Percentiles rank a stretch among this genome's conserved stretches.
Conservation (phyloP, 116 monocot species). For the Phalaenopsis hybrid region DNA sequence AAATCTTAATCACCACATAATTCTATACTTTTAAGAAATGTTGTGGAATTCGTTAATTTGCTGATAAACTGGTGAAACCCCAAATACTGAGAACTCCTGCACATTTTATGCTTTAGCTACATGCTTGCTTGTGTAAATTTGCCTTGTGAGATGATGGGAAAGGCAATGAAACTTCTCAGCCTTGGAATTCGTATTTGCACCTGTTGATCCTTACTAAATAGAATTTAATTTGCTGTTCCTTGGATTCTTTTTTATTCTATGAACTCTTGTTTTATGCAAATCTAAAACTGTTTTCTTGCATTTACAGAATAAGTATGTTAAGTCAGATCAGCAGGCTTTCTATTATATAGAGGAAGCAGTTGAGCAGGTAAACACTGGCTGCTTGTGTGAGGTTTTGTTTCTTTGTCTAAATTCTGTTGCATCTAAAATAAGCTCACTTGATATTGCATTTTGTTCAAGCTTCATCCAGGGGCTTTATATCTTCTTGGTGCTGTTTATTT, state of each 20-base stretch:
- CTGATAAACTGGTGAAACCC: too few relatives aligned
- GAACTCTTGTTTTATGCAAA: not conserved
- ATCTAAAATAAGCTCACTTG: not conserved
- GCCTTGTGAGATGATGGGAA: not conserved
- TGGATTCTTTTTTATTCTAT: not conserved
- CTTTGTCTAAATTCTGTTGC: not conserved
- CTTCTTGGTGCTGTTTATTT: constrained; percentile 90
- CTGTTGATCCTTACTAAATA: not conserved
- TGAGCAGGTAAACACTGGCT: constrained; percentile 57
- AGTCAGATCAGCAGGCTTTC: constrained; percentile 87
- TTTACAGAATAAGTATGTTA: constrained; percentile 70
- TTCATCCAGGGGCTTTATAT: constrained; percentile 95
- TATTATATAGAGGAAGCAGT: constrained; percentile 91
- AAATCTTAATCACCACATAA: too few relatives aligned
- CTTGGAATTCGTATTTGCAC: not conserved
- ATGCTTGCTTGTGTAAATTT: constrained; percentile 4
- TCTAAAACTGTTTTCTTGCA: not conserved
- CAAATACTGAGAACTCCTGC: too few relatives aligned
- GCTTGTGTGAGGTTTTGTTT: not conserved
- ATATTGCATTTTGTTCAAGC: constrained; percentile 32
- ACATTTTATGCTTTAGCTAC: not conserved
- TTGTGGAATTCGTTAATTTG: too few relatives aligned
- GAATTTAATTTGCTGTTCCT: not conserved
- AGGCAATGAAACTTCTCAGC: not conserved
- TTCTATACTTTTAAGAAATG: too few relatives aligned